These are phyloP conservation scores for Epicoccum nigrum DNA, from an alignment of 2,329 filamentous ascomycete genomes.

Conservation along the genomic window DNA sequence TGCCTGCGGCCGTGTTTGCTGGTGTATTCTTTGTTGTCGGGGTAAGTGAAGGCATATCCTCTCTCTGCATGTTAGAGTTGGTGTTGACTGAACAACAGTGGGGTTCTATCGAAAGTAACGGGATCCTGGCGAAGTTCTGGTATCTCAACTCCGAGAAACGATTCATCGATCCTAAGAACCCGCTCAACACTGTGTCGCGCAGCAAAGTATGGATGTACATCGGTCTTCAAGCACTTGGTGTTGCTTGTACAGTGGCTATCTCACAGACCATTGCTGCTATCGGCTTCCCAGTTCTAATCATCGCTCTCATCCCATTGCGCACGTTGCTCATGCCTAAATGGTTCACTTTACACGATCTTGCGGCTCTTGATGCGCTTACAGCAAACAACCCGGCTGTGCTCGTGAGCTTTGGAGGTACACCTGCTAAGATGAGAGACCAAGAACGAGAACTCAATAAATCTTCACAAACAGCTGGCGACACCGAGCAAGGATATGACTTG, in stretches of 20 bases:
- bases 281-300: constrained; percentile 63
- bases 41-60: constrained; percentile 27
- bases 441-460: constrained; percentile 31
- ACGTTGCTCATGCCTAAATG: constrained; percentile 56
- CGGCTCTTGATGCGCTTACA: constrained; percentile 58
- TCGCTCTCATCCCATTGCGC: constrained; percentile 61
- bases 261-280: constrained; percentile 64
- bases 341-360: constrained; percentile 56
- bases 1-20: constrained; percentile 58
- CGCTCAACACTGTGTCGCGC: constrained; percentile 51
- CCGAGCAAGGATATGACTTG: constrained; percentile 11
- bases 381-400: constrained; percentile 59
- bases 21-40: constrained; percentile 64
- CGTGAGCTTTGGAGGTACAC: constrained; percentile 58
- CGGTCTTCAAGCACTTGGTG: constrained; percentile 55
- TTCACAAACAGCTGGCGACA: constrained; percentile 18
- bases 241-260: constrained; percentile 59
- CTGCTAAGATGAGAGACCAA: constrained; percentile 38
- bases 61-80: background rate
- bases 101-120: constrained; percentile 55
- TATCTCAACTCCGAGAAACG: constrained; percentile 55
- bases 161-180: constrained; percentile 56
- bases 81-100: constrained; percentile 35
- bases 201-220: constrained; percentile 58
- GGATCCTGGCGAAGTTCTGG: constrained; percentile 56